Conservation (phyloP, 345 rosid species). For the Cardiospermum halicacabum region DNA sequence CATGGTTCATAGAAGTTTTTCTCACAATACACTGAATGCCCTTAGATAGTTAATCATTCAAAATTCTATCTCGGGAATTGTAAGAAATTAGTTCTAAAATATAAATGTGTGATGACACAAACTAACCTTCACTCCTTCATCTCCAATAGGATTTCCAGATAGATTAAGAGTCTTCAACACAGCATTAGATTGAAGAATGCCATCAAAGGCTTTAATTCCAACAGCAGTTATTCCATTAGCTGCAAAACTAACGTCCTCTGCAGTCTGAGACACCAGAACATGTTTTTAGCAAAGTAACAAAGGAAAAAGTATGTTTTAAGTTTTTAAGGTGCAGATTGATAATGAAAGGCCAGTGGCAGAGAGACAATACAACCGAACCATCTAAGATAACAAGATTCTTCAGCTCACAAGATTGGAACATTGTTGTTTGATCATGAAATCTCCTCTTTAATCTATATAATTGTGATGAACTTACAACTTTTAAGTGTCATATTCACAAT, state of each 20-base stretch:
- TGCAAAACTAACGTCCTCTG: conserved; percentile 94
- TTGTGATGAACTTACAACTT: too few relatives aligned
- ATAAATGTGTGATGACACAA: neutral
- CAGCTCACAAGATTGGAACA: too few relatives aligned
- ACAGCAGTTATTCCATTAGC: conserved; percentile 88
- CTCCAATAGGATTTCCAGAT: conserved; percentile 93
- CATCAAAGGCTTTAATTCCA: conserved; percentile 82
- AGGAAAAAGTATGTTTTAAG: neutral
- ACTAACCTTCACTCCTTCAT: conserved; percentile 94
- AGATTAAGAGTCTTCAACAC: conserved; percentile 62
- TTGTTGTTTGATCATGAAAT: too few relatives aligned
- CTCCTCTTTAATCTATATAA: too few relatives aligned
- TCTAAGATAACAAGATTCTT: too few relatives aligned
- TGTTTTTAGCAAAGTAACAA: conserved; percentile 8
- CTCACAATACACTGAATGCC: neutral
- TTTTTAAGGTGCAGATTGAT: neutral
- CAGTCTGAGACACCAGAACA: conserved; percentile 41
- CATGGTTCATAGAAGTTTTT: conserved; percentile 1
- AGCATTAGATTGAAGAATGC: conserved; percentile 80
- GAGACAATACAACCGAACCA: too few relatives aligned
- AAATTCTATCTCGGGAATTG: conserved; percentile 7
- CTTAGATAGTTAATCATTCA: neutral
- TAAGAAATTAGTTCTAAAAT: neutral
- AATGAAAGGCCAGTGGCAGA: neutral
- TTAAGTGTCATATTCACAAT: too few relatives aligned